These are phyloP conservation scores for Eustoma russellianum DNA, from an alignment of 257 asterid species.

Conservation along the genomic window DNA sequence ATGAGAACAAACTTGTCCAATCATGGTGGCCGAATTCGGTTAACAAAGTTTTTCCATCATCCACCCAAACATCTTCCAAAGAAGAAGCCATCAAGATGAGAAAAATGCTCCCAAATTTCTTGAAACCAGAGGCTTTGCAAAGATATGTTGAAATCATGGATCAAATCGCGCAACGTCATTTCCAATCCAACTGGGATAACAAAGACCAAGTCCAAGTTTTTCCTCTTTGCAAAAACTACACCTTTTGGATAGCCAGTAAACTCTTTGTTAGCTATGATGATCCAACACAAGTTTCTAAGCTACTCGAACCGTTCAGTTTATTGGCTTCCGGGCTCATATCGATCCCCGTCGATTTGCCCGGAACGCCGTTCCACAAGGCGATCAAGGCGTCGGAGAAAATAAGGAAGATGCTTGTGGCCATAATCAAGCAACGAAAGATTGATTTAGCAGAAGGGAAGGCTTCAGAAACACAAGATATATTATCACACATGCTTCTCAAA, in stretches of 20 bases:
- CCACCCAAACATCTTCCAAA: slow-evolving; percentile 29
- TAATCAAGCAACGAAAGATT: slow-evolving; percentile 29
- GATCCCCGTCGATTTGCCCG: slow-evolving; percentile 32
- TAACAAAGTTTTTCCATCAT: slow-evolving; percentile 40
- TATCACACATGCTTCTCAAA: neutral
- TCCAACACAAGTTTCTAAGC: no score
- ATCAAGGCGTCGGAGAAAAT: slow-evolving; percentile 34
- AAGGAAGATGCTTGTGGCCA: slow-evolving; percentile 29
- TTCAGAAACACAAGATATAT: slow-evolving; percentile 9
- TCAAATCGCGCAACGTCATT: slow-evolving; percentile 35
- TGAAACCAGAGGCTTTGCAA: slow-evolving; percentile 46
- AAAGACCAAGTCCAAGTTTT: slow-evolving; percentile 20
- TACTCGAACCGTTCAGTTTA: no score
- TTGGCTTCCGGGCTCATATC: no score
- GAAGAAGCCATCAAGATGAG: slow-evolving; percentile 48
- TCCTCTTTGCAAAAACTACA: slow-evolving; percentile 24
- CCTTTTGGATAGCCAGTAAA: no score
- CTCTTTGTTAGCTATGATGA: no score
- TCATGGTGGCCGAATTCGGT: no score
- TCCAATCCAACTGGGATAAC: slow-evolving; percentile 33
- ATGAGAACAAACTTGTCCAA: no score
- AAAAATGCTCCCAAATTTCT: slow-evolving; percentile 39
- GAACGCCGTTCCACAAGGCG: slow-evolving; percentile 43
- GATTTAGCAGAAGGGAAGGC: slow-evolving; percentile 41
- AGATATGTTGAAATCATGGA: slow-evolving; percentile 49